Percentiles rank a stretch among this genome's conserved stretches.
Evolutionary conservation across 2,329 filamentous ascomycete genomes (phyloP).

Genomic region (Exserohilum turcica): DNA sequence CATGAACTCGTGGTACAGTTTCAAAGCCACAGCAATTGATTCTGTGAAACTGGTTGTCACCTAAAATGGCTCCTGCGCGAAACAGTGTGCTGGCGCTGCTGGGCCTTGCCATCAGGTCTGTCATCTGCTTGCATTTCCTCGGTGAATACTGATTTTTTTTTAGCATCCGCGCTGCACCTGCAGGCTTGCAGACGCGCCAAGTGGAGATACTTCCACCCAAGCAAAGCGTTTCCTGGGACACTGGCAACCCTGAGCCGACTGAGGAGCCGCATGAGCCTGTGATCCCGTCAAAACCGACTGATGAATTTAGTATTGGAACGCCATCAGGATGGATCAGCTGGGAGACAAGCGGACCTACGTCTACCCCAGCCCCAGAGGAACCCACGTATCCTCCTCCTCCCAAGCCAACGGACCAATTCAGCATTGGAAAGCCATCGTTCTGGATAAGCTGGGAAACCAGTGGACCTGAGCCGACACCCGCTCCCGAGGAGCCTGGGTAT

Average conservation of each 20-base stretch:
- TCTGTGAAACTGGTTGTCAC: not conserved
- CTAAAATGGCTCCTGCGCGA: slow-evolving; percentile 33
- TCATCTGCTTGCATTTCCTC: not conserved
- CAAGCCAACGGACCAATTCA: slow-evolving; percentile 12
- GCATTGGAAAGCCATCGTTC: slow-evolving; percentile 9
- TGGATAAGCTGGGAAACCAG: slow-evolving; percentile 9
- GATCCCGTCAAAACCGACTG: slow-evolving; percentile 11
- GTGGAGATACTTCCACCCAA: slow-evolving; percentile 22
- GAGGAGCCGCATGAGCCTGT: slow-evolving; percentile 15
- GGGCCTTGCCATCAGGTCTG: slow-evolving; percentile 33
- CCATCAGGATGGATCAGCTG: slow-evolving; percentile 25
- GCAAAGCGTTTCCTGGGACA: slow-evolving; percentile 28
- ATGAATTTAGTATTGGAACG: slow-evolving; percentile 16
- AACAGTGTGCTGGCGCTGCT: slow-evolving; percentile 33
- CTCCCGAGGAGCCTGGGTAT: slow-evolving; percentile 13
- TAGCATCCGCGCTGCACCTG: slow-evolving; percentile 30
- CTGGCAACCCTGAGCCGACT: slow-evolving; percentile 16
- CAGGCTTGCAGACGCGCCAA: slow-evolving; percentile 23
- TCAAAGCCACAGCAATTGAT: slow-evolving; percentile 5
- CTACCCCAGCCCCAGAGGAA: slow-evolving; percentile 7
- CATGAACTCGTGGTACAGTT: slow-evolving; percentile 11
- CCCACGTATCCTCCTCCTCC: slow-evolving; percentile 13
- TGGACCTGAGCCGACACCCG: slow-evolving; percentile 7
- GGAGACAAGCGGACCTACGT: slow-evolving; percentile 12
- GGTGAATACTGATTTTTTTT: slow-evolving; percentile 5